Evolutionary conservation across 441 rosid species (phyloP).

Genomic region (Pelargonium australe): DNA sequence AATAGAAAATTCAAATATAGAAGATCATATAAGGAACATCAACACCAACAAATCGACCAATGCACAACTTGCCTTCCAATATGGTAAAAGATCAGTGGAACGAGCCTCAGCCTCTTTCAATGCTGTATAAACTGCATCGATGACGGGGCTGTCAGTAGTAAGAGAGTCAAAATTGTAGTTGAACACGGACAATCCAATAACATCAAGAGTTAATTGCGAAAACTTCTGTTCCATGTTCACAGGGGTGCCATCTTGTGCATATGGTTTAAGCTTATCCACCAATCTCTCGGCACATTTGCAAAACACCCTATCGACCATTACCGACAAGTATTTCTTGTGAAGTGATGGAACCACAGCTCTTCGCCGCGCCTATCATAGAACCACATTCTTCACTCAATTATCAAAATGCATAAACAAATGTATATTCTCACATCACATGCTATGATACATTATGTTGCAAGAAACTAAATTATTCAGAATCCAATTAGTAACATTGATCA

Average conservation of each 20-base stretch:
- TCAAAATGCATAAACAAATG: background rate
- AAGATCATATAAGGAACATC: slow-evolving; percentile 10
- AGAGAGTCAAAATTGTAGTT: slow-evolving; percentile 80
- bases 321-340: slow-evolving; percentile 71
- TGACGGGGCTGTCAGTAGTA: slow-evolving; percentile 76
- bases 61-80: slow-evolving; percentile 70
- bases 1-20: slow-evolving; percentile 4
- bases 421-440: background rate
- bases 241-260: slow-evolving; percentile 52
- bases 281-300: slow-evolving; percentile 80
- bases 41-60: slow-evolving; percentile 10
- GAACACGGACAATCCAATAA: slow-evolving; percentile 73
- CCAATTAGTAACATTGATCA: background rate
- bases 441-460: background rate
- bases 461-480: background rate
- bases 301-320: slow-evolving; percentile 82
- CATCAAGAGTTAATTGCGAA: slow-evolving; percentile 81
- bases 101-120: slow-evolving; percentile 91
- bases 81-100: slow-evolving; percentile 80
- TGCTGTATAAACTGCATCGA: slow-evolving; percentile 85
- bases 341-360: slow-evolving; percentile 87
- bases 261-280: slow-evolving; percentile 70
- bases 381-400: slow-evolving; percentile 9
- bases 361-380: slow-evolving; percentile 56
- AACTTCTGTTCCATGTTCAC: slow-evolving; percentile 91